Conservation (phyloP, 208 protist species). For the Leishmania turanica region DNA sequence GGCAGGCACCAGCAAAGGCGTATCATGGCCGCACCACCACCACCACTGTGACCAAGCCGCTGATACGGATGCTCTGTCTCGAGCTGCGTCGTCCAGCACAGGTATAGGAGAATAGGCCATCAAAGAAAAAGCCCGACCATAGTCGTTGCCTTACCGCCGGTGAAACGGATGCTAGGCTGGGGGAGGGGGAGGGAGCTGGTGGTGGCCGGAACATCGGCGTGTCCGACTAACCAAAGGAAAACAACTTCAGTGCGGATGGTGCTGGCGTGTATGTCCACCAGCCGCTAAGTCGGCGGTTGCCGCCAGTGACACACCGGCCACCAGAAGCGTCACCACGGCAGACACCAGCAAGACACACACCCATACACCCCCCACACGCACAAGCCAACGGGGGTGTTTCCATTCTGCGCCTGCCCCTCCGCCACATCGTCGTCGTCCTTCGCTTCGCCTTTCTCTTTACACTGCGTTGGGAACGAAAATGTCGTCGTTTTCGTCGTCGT, state of each 20-base stretch:
- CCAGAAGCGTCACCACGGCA: neutral
- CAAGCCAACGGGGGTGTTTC: neutral
- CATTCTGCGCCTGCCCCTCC: neutral
- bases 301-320: neutral
- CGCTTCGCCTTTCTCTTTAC: neutral
- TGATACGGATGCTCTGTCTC: neutral
- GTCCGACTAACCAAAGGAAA: neutral
- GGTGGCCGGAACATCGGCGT: neutral
- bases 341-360: neutral
- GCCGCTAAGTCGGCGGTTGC: neutral
- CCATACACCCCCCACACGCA: neutral
- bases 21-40: neutral
- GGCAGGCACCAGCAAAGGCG: neutral
- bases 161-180: neutral
- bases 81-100: neutral
- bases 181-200: neutral
- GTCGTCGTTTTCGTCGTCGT: slow-evolving; percentile 18
- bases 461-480: slow-evolving; percentile 22
- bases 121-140: neutral
- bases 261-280: neutral
- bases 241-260: neutral
- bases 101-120: slow-evolving; percentile 1
- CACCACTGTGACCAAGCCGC: neutral
- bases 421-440: too few relatives aligned
- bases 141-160: neutral